phyloP scores from a whole-genome alignment of 208 protist genomes.

The Leishmania tarentolae region DNA sequence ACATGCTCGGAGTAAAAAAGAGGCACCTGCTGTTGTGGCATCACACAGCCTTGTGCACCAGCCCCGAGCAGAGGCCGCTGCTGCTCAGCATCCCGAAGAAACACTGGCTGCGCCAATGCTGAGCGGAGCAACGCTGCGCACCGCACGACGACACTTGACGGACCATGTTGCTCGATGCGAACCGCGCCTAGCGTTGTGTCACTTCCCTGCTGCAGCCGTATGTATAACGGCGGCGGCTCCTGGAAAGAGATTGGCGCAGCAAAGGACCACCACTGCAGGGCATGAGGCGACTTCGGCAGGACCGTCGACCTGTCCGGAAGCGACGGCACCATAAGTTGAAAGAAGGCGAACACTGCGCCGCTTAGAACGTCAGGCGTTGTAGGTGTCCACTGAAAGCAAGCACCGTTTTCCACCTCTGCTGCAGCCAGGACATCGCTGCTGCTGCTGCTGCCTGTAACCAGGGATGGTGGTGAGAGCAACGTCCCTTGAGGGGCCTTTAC shows the following conservation, averaged over 20 bases:
- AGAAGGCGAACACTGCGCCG: conserved; percentile 2
- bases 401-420: conserved; percentile 23
- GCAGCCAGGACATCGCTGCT: conserved; percentile 4
- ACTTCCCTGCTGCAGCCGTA: conserved; percentile 18
- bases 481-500: not conserved
- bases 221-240: conserved; percentile 24
- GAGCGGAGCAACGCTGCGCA: conserved; percentile 30
- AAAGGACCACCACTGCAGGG: conserved; percentile 20
- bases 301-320: not conserved
- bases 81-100: conserved; percentile 17
- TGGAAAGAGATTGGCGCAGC: conserved; percentile 17
- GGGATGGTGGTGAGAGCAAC: not conserved
- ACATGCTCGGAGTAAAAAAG: conserved; percentile 33
- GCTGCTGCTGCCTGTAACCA: not conserved
- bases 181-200: conserved; percentile 16
- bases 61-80: conserved; percentile 15
- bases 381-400: conserved; percentile 34
- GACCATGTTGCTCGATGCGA: conserved; percentile 12
- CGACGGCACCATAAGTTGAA: conserved; percentile 19
- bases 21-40: conserved; percentile 20
- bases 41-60: conserved; percentile 17
- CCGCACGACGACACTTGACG: conserved; percentile 20
- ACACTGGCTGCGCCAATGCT: conserved; percentile 14
- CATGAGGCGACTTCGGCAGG: not conserved
- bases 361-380: conserved; percentile 8